Base-by-base conservation (phyloP, 163 green algal genomes). In the Scenedesmus sp. region DNA sequence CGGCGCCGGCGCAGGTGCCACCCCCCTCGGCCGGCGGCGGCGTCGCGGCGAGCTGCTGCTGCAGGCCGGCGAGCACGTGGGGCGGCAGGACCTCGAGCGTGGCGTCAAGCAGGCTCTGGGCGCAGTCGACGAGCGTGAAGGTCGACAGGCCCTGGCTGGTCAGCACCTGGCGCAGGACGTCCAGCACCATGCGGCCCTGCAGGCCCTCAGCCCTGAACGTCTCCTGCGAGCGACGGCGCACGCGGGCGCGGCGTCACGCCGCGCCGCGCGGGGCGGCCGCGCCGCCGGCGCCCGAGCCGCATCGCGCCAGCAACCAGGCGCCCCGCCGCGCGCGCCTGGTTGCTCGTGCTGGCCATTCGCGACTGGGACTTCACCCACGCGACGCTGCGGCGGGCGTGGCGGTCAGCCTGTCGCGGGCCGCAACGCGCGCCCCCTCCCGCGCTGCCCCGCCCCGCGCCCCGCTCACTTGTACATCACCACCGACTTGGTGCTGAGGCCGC, bases 41-140 rank as follows among this genome's bases (percentile, higher is more conserved):
- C 53, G 73, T 56, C 76, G 78, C 28, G 26, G 64, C 75, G 22
- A 83, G 33, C 63, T 83, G 62, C 47, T 54, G 47, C 69, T 70
- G 47, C 34, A 89, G 70, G 7, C 33, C 39, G 13, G 80, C 84
- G n/a, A 94, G 63, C 17, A 57, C 47, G 39, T 54, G 62, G 6
- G 83, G 39, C 0, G 66, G 70, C 62, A 96, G 72, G n/a, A 94
- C 86, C 84, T 97, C 93, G 47, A 96, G 62, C 14, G 86, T 90
- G 18, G 77, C 39, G 17, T 81, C 75, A 53, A 97, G 84, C 58
- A 97, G 86, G 0, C 66, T 85, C 69, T 94, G 87, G 7, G 63
- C 66, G 83, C 90, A 96, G 82, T 97, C 93, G 13, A 84, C 85
- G 54, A 96, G 85, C 17, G 81, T 92, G 83, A 97, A 97, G 62